Percentiles rank a stretch among this genome's conserved stretches.
These are phyloP conservation scores for Eucalyptus grandis DNA, from an alignment of 345 rosid species.

Conservation along the genomic window DNA sequence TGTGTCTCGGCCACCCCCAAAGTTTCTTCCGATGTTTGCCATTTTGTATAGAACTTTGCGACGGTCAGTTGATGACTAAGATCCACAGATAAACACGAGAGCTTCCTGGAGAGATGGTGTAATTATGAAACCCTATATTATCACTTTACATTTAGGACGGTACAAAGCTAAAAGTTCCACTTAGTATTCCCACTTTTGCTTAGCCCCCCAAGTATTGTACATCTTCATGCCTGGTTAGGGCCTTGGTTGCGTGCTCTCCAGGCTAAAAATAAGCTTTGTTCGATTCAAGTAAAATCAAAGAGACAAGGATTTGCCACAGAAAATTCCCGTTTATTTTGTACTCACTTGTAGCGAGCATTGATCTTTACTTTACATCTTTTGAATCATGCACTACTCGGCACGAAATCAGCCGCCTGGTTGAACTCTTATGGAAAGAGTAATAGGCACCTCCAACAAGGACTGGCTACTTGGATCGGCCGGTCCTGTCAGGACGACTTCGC, in stretches of 20 bases:
- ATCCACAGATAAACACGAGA: neutral
- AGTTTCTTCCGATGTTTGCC: neutral
- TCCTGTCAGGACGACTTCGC: slow-evolving; percentile 62
- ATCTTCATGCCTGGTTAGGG: neutral
- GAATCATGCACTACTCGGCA: neutral
- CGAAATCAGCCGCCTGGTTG: neutral
- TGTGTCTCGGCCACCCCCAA: neutral
- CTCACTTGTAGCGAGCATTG: neutral
- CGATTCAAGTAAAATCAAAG: neutral
- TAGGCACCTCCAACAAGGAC: neutral
- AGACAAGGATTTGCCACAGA: neutral
- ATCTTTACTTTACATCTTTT: neutral
- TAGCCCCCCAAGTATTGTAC: neutral
- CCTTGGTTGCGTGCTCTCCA: neutral
- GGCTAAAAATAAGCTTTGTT: neutral
- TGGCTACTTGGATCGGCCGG: neutral
- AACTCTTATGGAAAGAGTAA: neutral
- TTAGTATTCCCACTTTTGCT: neutral
- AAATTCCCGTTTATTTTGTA: neutral
- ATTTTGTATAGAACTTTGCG: neutral
- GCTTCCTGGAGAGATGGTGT: neutral
- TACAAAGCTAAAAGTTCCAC: neutral
- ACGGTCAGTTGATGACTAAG: neutral
- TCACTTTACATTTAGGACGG: neutral
- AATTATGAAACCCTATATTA: neutral